phyloP scores from a whole-genome alignment of 169 alveolate genomes.

The Theileria parva region DNA sequence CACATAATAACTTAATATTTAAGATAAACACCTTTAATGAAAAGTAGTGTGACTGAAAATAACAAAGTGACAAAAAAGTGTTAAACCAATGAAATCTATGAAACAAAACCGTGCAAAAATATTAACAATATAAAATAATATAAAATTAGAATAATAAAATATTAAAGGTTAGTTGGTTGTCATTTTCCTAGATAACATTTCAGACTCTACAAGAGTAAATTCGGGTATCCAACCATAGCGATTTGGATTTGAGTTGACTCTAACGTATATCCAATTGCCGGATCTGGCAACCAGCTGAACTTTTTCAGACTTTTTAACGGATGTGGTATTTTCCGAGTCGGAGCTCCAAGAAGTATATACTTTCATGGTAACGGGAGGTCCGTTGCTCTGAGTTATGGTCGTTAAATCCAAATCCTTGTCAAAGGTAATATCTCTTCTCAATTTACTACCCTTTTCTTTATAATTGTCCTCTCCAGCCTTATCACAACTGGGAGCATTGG shows the following conservation, averaged over 20 bases:
- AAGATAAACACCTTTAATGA: too few species aligned
- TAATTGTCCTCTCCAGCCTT: neutral
- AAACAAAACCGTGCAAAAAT: neutral
- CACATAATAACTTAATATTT: too few species aligned
- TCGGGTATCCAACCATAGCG: conserved; percentile 68
- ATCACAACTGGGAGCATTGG: neutral
- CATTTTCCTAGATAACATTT: conserved; percentile 42
- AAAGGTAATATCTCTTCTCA: conserved; percentile 5
- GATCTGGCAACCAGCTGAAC: conserved; percentile 59
- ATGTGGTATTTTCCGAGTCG: conserved; percentile 42
- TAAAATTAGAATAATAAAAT: neutral
- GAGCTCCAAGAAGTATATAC: conserved; percentile 36
- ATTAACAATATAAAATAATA: neutral
- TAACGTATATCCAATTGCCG: conserved; percentile 57
- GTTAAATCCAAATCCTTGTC: conserved; percentile 16
- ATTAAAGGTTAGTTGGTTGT: neutral
- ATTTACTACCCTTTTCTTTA: conserved; percentile 4
- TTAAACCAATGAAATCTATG: neutral
- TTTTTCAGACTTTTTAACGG: conserved; percentile 52
- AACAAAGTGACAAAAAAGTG: neutral
- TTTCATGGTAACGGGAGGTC: conserved; percentile 35
- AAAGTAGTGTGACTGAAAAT: too few species aligned
- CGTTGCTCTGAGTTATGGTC: conserved; percentile 25
- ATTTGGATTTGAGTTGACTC: conserved; percentile 7
- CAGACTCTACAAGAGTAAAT: conserved; percentile 48